A percentile compares a stretch with the other conserved stretches of the same genome.
These are phyloP conservation scores for Boletales sp. DNA, from an alignment of 768 basidiomycete species.

Conservation along the genomic window DNA sequence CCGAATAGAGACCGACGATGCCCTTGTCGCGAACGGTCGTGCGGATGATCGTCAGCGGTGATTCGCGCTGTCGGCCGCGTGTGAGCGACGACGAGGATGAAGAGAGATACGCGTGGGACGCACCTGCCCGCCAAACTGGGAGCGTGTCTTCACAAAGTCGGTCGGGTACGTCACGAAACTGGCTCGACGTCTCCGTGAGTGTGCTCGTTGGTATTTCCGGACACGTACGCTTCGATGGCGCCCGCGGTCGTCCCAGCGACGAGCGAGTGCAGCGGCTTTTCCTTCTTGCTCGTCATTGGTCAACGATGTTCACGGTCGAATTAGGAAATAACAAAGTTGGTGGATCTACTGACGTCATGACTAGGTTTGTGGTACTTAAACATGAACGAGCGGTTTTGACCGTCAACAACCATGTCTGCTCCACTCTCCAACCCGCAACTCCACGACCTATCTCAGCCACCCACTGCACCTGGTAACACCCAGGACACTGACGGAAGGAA, in stretches of 20 bases:
- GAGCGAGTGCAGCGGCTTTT: conserved; percentile 83
- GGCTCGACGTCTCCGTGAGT: conserved; percentile 34
- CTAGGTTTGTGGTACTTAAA: background rate
- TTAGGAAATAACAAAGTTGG: conserved; percentile 8
- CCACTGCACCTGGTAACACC: conserved; percentile 32
- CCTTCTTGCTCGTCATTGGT: conserved; percentile 54
- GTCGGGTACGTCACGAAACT: conserved; percentile 87
- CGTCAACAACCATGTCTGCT: conserved; percentile 7
- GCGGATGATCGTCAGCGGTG: conserved; percentile 69
- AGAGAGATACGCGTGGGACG: conserved; percentile 5
- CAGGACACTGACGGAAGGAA: conserved; percentile 4
- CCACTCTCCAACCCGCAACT: conserved; percentile 37
- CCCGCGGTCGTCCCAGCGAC: conserved; percentile 91
- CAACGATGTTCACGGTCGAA: background rate
- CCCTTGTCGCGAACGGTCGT: conserved; percentile 76
- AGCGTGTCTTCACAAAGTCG: conserved; percentile 90
- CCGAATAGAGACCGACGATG: conserved; percentile 85
- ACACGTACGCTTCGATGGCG: conserved; percentile 84
- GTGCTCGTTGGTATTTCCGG: background rate
- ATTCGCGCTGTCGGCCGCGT: conserved; percentile 45
- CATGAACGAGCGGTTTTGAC: background rate
- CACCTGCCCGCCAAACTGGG: conserved; percentile 85
- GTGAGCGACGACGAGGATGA: no score
- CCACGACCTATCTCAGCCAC: conserved; percentile 47
- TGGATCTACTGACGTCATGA: conserved; percentile 18